A percentile compares a stretch with the other conserved stretches of the same genome.
These are phyloP conservation scores for Helminthosporium solani DNA, from an alignment of 2,329 filamentous ascomycete genomes.

Conservation along the genomic window DNA sequence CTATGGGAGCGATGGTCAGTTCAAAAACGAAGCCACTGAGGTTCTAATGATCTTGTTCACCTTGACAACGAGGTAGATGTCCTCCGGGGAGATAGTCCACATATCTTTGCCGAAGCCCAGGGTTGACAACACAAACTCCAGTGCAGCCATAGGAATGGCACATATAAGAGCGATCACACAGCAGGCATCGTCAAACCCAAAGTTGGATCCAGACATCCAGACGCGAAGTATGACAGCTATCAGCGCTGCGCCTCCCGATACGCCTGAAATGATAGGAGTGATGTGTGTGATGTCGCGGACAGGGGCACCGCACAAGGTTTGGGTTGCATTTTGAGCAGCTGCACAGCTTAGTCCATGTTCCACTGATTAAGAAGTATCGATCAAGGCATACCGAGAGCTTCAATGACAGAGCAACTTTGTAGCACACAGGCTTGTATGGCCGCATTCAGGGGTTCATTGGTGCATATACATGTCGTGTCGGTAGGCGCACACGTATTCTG, in stretches of 20 bases:
- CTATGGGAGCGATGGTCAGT: slow-evolving; percentile 38
- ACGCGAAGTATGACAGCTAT: slow-evolving; percentile 35
- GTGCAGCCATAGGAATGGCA: slow-evolving; percentile 13
- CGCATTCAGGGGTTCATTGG: background rate
- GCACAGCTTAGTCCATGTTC: background rate
- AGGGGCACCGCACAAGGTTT: slow-evolving; percentile 36
- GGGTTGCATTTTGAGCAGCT: slow-evolving; percentile 44
- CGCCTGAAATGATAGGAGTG: slow-evolving; percentile 23
- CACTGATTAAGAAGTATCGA: background rate
- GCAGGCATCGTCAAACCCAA: slow-evolving; percentile 17
- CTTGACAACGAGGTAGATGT: slow-evolving; percentile 46
- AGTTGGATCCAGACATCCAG: slow-evolving; percentile 8
- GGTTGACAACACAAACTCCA: slow-evolving; percentile 10
- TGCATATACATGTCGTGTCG: background rate
- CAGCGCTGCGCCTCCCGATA: slow-evolving; percentile 26
- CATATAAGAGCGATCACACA: slow-evolving; percentile 10
- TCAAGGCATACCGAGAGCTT: slow-evolving; percentile 12
- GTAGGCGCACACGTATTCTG: background rate
- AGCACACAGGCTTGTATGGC: slow-evolving; percentile 1
- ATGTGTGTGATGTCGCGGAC: slow-evolving; percentile 36
- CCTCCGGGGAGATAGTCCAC: slow-evolving; percentile 47
- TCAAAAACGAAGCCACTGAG: slow-evolving; percentile 43
- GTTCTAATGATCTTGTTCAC: slow-evolving; percentile 20
- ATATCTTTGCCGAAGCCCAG: slow-evolving; percentile 52
- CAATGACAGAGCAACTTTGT: slow-evolving; percentile 11